Evolutionary conservation across 1,139 yeast species (phyloP).

Genomic region (Saccharomyces hybrid): DNA sequence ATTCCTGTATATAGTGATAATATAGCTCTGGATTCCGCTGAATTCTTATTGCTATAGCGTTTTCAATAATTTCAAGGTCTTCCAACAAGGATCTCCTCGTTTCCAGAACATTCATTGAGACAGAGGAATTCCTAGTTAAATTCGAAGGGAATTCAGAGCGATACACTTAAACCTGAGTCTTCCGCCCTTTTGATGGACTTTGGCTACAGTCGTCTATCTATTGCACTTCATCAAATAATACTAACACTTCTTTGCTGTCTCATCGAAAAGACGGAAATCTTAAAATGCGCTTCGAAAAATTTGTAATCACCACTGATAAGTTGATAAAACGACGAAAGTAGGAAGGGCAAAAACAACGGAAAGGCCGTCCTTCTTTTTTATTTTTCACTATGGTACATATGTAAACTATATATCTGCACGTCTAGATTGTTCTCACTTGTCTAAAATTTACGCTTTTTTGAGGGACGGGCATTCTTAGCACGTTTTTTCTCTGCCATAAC

Average conservation of each 20-base stretch:
- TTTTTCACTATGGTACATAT: slow-evolving; percentile 1
- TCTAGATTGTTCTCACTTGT: slow-evolving; percentile 8
- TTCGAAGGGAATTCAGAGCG: too few relatives aligned
- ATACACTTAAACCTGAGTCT: too few relatives aligned
- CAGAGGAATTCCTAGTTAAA: not conserved
- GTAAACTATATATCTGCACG: not conserved
- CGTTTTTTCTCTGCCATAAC: slow-evolving; percentile 58
- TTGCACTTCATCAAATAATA: not conserved
- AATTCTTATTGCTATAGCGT: slow-evolving; percentile 45
- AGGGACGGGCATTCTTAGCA: slow-evolving; percentile 84
- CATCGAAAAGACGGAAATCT: not conserved
- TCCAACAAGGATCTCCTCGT: slow-evolving; percentile 38
- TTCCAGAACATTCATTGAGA: slow-evolving; percentile 20
- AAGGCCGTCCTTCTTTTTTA: not conserved
- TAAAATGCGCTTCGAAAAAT: not conserved
- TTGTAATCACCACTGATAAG: not conserved
- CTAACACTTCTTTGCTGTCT: not conserved
- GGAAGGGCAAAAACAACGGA: too few relatives aligned
- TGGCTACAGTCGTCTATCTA: not conserved
- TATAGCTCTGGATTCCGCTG: slow-evolving; percentile 42
- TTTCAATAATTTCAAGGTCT: slow-evolving; percentile 50
- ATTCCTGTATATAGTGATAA: slow-evolving; percentile 29
- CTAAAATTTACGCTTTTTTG: slow-evolving; percentile 35
- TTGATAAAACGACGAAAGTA: too few relatives aligned
- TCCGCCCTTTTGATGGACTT: not conserved